Percentiles rank a stretch among this genome's conserved stretches.
These are phyloP conservation scores for Brassica incana DNA, from an alignment of 345 rosid species.

Conservation along the genomic window DNA sequence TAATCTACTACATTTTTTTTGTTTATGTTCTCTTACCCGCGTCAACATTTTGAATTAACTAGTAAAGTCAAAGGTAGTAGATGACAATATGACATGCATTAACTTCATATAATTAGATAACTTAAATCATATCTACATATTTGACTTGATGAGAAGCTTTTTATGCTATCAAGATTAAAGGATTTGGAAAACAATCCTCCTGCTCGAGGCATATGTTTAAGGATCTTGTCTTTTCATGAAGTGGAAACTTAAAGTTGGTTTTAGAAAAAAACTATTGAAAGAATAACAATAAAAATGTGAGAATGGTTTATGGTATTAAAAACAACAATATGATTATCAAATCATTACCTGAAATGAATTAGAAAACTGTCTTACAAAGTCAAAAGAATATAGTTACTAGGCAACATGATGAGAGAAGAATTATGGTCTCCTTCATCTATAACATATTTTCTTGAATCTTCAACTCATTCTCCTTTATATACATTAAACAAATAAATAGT, in stretches of 20 bases:
- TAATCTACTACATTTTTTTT: not conserved
- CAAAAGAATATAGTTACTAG: too few relatives aligned
- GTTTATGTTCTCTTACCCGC: not conserved
- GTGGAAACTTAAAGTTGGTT: too few relatives aligned
- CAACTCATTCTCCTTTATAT: too few relatives aligned
- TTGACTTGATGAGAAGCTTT: conserved; percentile 9
- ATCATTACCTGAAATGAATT: too few relatives aligned
- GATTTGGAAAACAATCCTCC: conserved; percentile 8
- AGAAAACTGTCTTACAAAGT: too few relatives aligned
- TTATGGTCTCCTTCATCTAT: too few relatives aligned
- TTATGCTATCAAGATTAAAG: conserved; percentile 5
- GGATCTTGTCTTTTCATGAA: conserved; percentile 33
- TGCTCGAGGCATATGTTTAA: conserved; percentile 28
- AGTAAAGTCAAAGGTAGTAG: not conserved
- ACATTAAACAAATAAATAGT: too few relatives aligned
- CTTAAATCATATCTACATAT: not conserved
- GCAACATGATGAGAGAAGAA: too few relatives aligned
- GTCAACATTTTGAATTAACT: not conserved
- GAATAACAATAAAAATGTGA: too few relatives aligned
- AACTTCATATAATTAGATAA: not conserved
- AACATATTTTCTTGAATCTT: too few relatives aligned
- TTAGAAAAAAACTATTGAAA: too few relatives aligned
- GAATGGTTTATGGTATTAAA: too few relatives aligned
- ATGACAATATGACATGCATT: conserved; percentile 11
- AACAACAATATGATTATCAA: not conserved